Conservation (phyloP, 2,329 filamentous ascomycete species). For the Botrytis byssoidea region DNA sequence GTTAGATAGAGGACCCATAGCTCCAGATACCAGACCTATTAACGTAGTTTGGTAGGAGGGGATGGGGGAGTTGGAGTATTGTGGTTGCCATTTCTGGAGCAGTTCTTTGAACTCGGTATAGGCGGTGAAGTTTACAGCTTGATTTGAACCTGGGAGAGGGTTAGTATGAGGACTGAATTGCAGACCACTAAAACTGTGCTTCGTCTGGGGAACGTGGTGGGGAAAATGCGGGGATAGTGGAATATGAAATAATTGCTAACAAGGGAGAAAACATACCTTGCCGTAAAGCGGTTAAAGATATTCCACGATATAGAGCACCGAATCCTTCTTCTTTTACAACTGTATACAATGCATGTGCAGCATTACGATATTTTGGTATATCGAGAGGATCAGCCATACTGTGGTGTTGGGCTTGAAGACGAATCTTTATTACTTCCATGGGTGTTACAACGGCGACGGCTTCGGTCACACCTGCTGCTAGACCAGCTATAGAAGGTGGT, state of each 20-base stretch:
- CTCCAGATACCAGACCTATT: slow-evolving; percentile 83
- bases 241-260: not conserved
- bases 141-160: slow-evolving; percentile 58
- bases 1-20: slow-evolving; percentile 94
- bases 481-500: slow-evolving; percentile 60
- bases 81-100: slow-evolving; percentile 70
- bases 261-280: slow-evolving; percentile 60
- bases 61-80: slow-evolving; percentile 62
- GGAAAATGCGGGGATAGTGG: not conserved
- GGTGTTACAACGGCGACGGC: slow-evolving; percentile 94
- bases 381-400: slow-evolving; percentile 96
- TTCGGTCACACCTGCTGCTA: slow-evolving; percentile 92
- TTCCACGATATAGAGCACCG: slow-evolving; percentile 86
- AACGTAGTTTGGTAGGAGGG: slow-evolving; percentile 87
- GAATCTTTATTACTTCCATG: slow-evolving; percentile 99
- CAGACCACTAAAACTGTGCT: not conserved
- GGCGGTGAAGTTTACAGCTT: slow-evolving; percentile 98
- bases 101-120: slow-evolving; percentile 89
- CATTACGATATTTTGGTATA: slow-evolving; percentile 95
- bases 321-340: slow-evolving; percentile 89
- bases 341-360: slow-evolving; percentile 78
- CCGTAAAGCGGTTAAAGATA: slow-evolving; percentile 86
- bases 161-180: not conserved
- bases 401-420: slow-evolving; percentile 96
- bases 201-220: not conserved